Conservation (phyloP, 2,329 filamentous ascomycete genomes). For the Balansia obtecta region DNA sequence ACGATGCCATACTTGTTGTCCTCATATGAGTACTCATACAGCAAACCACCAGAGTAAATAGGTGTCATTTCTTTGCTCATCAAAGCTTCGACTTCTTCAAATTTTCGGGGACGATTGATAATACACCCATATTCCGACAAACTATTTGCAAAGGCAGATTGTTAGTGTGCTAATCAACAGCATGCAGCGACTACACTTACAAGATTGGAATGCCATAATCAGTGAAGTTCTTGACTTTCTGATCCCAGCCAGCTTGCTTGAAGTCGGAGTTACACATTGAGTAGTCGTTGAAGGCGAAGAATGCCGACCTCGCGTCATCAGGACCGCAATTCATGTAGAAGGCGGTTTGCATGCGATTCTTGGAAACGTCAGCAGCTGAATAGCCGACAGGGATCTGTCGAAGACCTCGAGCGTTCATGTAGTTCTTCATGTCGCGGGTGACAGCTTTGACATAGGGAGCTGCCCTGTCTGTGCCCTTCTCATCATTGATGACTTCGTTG, state of each 20-base stretch:
- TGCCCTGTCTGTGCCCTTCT: conserved; percentile 46
- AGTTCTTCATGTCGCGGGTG: conserved; percentile 65
- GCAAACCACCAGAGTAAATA: conserved; percentile 90
- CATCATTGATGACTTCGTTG: conserved; percentile 68
- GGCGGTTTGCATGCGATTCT: conserved; percentile 78
- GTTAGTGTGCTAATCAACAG: background rate
- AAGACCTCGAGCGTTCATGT: conserved; percentile 48
- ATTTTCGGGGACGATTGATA: conserved; percentile 62
- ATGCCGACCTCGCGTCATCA: conserved; percentile 74
- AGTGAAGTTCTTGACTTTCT: conserved; percentile 79
- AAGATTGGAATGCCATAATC: conserved; percentile 84
- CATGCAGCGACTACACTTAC: conserved; percentile 18
- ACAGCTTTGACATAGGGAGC: conserved; percentile 69
- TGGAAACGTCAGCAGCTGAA: conserved; percentile 65
- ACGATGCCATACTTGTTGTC: conserved; percentile 72
- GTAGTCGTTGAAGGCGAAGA: conserved; percentile 85
- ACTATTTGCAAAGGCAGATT: conserved; percentile 18
- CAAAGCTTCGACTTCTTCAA: conserved; percentile 65
- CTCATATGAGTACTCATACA: conserved; percentile 89
- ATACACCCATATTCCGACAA: conserved; percentile 91
- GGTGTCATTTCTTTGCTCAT: conserved; percentile 73
- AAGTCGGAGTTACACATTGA: conserved; percentile 72
- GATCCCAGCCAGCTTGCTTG: conserved; percentile 63
- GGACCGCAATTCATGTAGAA: conserved; percentile 88
- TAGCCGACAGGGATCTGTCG: conserved; percentile 65